Evolutionary conservation across 768 basidiomycete genomes (phyloP), one percentile per base, ranked within the genome.

Genomic region (Porphyrellus cyaneotinctus): DNA sequence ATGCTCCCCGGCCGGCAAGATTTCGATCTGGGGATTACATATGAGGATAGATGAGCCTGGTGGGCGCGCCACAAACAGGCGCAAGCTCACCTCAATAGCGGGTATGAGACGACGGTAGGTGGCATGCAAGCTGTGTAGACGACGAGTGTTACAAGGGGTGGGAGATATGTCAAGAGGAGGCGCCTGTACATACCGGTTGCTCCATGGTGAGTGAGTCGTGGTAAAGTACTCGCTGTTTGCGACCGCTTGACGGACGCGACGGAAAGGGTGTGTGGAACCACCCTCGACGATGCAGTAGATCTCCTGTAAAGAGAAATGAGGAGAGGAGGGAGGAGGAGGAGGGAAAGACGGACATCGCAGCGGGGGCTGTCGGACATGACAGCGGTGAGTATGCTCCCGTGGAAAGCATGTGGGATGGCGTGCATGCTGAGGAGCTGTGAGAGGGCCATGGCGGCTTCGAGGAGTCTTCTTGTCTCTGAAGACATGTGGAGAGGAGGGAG

Each of bases 261-360:
- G 82, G 67, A 91, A 93, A 0, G 88, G 85, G 66, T 91, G 84
- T 1, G 77, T 69, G 32, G 80, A 69, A n/a, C 84, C 82, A 42
- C 83, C 83, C 69, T 91, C 85, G 55, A 91, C 88, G 65, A 93
- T 84, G 67, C 90, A 92, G 57, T 77, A 84, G 48, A 93, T 87
- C 70, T 93, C 90, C 91, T 92, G 68, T 6, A 13, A 35, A n/a
- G 42, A 23, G 37, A 24, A 17, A 35, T 67, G 53, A 64, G 60
- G 24, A 50, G 15, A 35, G 20, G 1, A n/a, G 13, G 18, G 30
- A 6, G 18, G 49, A 22, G 15, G 41, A 51, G 32, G 52, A 30
- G 37, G 51, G 24, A n/a, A 30, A 47, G 7, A 77, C 81, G 52
- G 63, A 85, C 90, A 65, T 91, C 84, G 56, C 83, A 71, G 38